Conservation (phyloP, 2,329 filamentous ascomycete species). For the Nothopassalora personata region DNA sequence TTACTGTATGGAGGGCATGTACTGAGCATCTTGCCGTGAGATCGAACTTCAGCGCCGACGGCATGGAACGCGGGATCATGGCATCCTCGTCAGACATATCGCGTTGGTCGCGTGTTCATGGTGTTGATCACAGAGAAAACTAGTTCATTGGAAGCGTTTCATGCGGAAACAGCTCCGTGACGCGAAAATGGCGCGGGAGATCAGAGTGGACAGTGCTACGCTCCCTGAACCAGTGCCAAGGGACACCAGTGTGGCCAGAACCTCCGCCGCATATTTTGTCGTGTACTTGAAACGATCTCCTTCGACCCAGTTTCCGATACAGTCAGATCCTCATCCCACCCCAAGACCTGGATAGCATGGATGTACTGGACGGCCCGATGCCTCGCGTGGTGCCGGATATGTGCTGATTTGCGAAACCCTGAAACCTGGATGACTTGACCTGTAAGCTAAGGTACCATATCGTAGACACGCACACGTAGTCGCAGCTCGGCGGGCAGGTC, state of each 20-base stretch:
- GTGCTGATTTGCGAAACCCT: background rate
- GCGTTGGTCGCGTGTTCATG: background rate
- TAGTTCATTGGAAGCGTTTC: background rate
- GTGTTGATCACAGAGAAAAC: background rate
- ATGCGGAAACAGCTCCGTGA: background rate
- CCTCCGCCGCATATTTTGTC: no score
- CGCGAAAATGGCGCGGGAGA: background rate
- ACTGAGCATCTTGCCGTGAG: constrained; percentile 75
- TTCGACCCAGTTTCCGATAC: no score
- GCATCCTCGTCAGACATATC: constrained; percentile 19
- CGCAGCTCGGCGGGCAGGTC: background rate
- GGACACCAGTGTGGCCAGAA: no score
- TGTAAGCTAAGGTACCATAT: background rate
- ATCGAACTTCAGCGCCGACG: constrained; percentile 69
- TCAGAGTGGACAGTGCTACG: background rate
- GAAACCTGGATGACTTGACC: background rate
- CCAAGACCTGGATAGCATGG: background rate
- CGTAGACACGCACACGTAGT: background rate
- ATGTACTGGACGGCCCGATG: background rate
- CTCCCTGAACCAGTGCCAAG: no score
- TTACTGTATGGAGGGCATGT: constrained; percentile 33
- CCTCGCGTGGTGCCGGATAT: background rate
- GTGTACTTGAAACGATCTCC: no score
- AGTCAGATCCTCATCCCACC: background rate
- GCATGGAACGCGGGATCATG: constrained; percentile 18